These are phyloP conservation scores for Butyriboletus appendiculatus DNA, from an alignment of 1,284 basidiomycete genomes.

Conservation along the genomic window DNA sequence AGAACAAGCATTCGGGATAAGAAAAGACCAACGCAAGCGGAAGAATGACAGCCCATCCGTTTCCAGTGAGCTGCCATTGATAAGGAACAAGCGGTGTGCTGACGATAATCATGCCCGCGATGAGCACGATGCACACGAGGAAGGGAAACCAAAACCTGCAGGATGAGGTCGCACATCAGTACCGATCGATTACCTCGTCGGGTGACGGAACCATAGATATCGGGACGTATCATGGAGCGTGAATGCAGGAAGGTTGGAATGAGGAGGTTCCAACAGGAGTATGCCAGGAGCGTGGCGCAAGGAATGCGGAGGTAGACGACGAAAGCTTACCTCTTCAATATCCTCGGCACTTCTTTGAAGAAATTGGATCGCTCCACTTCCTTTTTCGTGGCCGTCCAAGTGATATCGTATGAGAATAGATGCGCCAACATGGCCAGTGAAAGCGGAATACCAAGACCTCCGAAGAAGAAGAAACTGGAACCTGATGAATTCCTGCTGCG, in stretches of 20 bases:
- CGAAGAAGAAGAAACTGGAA: constrained; percentile 81
- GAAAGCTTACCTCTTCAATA: constrained; percentile 69
- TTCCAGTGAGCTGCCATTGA: constrained; percentile 62
- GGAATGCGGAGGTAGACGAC: constrained; percentile 41
- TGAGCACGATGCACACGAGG: constrained; percentile 34
- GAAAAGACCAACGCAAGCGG: constrained; percentile 56
- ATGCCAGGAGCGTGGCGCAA: background rate
- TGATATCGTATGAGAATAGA: constrained; percentile 82
- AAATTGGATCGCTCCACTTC: constrained; percentile 84
- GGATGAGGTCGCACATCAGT: constrained; percentile 16
- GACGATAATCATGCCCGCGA: constrained; percentile 60
- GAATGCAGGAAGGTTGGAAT: background rate
- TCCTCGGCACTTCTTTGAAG: constrained; percentile 85
- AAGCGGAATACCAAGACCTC: constrained; percentile 75
- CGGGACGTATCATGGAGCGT: background rate
- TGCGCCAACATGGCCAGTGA: constrained; percentile 77
- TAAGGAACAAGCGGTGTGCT: constrained; percentile 55
- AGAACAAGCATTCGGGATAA: background rate
- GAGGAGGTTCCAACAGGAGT: background rate
- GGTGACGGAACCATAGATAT: constrained; percentile 1
- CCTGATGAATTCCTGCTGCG: constrained; percentile 11
- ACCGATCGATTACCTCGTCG: constrained; percentile 4
- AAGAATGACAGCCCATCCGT: constrained; percentile 69
- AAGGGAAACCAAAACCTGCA: constrained; percentile 38
- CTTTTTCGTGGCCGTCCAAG: constrained; percentile 78